phyloP scores from a whole-genome alignment of 108 stramenopile genomes.

The Mediolabrus comicus region DNA sequence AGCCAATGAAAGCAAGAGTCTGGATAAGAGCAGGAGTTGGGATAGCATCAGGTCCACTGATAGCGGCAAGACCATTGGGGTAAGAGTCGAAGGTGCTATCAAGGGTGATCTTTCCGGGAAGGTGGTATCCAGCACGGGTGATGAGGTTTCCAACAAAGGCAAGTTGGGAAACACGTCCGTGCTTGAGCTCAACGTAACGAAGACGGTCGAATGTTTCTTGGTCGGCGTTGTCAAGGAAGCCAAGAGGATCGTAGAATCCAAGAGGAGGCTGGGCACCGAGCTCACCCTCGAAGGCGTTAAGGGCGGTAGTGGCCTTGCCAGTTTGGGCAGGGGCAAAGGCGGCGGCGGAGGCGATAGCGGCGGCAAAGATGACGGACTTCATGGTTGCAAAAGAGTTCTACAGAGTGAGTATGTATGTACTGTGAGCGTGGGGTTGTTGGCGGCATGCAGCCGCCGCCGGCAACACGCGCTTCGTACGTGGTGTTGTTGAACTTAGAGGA shows the following conservation, averaged over 20 bases:
- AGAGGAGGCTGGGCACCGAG: constrained; percentile 63
- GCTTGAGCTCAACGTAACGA: constrained; percentile 89
- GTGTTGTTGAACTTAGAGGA: constrained; percentile 1
- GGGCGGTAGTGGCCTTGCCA: constrained; percentile 47
- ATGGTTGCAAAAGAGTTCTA: constrained; percentile 20
- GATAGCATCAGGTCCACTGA: constrained; percentile 38
- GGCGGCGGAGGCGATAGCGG: constrained; percentile 65
- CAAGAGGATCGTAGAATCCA: constrained; percentile 73
- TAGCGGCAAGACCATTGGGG: constrained; percentile 61
- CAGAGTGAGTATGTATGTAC: not conserved
- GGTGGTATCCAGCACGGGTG: constrained; percentile 50
- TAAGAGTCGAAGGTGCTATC: constrained; percentile 62
- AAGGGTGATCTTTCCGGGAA: constrained; percentile 59
- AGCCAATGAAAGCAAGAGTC: constrained; percentile 29
- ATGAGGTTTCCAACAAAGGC: constrained; percentile 86
- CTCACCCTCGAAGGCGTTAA: constrained; percentile 61
- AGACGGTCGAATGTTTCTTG: constrained; percentile 64
- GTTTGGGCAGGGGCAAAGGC: constrained; percentile 70
- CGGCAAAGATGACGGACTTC: constrained; percentile 69
- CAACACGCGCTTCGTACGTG: not conserved
- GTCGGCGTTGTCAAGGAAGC: constrained; percentile 55
- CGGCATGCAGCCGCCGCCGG: not conserved
- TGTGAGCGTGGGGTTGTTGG: not conserved
- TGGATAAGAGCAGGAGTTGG: constrained; percentile 24
- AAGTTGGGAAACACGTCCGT: constrained; percentile 91